Base-by-base conservation (phyloP, 441 rosid genomes). In the Populus hybrid region DNA sequence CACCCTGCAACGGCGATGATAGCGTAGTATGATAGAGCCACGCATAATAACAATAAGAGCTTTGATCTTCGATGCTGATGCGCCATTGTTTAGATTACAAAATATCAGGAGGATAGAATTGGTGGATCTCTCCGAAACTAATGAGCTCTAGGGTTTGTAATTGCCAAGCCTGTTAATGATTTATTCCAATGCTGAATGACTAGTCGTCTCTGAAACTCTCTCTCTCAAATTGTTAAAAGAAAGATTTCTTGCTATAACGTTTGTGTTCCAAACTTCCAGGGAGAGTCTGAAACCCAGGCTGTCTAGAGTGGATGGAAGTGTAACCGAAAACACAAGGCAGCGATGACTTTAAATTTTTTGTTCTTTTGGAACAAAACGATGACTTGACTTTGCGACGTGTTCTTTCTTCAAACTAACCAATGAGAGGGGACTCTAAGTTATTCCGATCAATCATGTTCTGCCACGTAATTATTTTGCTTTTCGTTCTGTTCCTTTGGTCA, bases 1-100 rank as follows among this genome's bases (percentile, higher is more conserved):
- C 84, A 93, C 97, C 89, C 98, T 35, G 92, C 87, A 83, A 91
- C 57, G 83, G 82, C 80, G 72, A 76, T 76, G 24, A 11, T 8
- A 84, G 59, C 12, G 84, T 87, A 46, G 82, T 78, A 86, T 54
- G 83, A 87, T 21, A 94, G 81, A 69, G 82, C 57, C 57, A 46
- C 89, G 83, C 87, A 86, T 69, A 91, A 38, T 46, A 87, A 82
- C 73, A 90, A 76, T 75, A 89, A 76, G 46, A 90, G 83, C 83
- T 79, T 82, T 70, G 85, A 64, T 77, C 82, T 76, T 54, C 83
- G 89, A 83, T 72, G 78, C 88, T 92, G 71, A 68, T 32, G 40
- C 16, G 10, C 30, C 34, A 23, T n/a, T 23, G 10, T 26, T 24
- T 28, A 67, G 34, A 67, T 11, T 9, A 67, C 18, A 66, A 14